These are phyloP conservation scores for Skeletonema tropicum DNA, from an alignment of 108 stramenopile species.

Conservation along the genomic window DNA sequence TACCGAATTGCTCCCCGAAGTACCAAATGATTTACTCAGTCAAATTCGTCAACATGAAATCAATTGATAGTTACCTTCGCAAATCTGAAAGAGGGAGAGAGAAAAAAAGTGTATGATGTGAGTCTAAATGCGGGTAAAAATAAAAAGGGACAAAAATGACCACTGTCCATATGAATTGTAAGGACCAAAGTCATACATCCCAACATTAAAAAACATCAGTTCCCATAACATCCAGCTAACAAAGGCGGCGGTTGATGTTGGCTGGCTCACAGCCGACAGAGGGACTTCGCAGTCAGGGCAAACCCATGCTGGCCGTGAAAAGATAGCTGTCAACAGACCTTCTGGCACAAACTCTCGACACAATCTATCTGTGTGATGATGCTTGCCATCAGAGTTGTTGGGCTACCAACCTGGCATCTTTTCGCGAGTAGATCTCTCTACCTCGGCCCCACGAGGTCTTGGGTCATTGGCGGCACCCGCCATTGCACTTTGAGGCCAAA, in stretches of 20 bases:
- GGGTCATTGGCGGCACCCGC: neutral
- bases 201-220: neutral
- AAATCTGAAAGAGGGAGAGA: neutral
- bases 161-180: too few relatives aligned
- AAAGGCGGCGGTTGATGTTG: neutral
- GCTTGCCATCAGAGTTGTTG: neutral
- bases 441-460: neutral
- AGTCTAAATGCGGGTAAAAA: neutral
- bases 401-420: neutral
- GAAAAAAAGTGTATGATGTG: neutral
- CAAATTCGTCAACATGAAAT: constrained; percentile 5
- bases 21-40: constrained; percentile 1
- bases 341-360: neutral
- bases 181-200: too few relatives aligned
- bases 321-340: neutral
- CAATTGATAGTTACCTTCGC: neutral
- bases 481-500: neutral
- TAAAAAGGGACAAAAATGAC: neutral
- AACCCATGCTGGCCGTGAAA: too few relatives aligned
- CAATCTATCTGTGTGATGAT: neutral
- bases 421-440: neutral
- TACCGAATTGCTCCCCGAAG: neutral
- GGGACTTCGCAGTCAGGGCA: neutral
- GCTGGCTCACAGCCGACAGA: neutral
- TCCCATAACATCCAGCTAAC: too few relatives aligned